These are phyloP conservation scores for Boehmeria nivea DNA, from an alignment of 306 rosid genomes.

Conservation along the genomic window DNA sequence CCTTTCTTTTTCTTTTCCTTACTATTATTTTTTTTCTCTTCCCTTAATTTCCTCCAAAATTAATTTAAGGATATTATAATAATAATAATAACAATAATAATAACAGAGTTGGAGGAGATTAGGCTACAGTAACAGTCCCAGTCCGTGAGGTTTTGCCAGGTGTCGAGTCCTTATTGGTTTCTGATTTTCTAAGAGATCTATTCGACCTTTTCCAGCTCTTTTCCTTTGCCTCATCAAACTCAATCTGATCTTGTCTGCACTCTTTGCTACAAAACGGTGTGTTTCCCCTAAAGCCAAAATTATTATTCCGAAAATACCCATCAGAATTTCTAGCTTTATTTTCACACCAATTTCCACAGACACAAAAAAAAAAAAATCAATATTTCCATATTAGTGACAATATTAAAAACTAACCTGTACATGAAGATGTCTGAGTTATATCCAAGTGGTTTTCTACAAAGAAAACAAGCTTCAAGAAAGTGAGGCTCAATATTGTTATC, in stretches of 20 bases:
- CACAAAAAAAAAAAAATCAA: background rate
- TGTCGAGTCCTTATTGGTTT: constrained; percentile 43
- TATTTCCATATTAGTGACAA: background rate
- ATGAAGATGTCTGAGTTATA: constrained; percentile 74
- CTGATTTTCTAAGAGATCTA: constrained; percentile 52
- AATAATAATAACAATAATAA: too few relatives aligned
- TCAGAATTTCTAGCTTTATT: too few relatives aligned
- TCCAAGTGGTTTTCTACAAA: constrained; percentile 66
- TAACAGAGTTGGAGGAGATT: background rate
- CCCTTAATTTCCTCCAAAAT: background rate
- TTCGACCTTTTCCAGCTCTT: constrained; percentile 47
- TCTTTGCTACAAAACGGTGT: constrained; percentile 97
- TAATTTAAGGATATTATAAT: background rate
- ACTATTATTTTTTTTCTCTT: background rate
- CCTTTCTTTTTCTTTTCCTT: background rate
- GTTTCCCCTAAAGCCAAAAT: constrained; percentile 67
- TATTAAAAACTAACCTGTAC: constrained; percentile 54
- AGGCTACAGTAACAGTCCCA: constrained; percentile 73
- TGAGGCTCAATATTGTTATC: constrained; percentile 46
- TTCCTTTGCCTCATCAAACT: constrained; percentile 65
- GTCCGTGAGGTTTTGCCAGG: constrained; percentile 48
- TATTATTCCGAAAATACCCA: background rate
- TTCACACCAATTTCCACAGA: too few relatives aligned
- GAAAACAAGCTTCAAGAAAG: constrained; percentile 82
- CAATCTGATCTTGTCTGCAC: constrained; percentile 83